Evolutionary conservation across 2,329 filamentous ascomycete genomes (phyloP), one percentile per base, ranked within the genome.

Genomic region (Macrophomina pseudophaseolina): DNA sequence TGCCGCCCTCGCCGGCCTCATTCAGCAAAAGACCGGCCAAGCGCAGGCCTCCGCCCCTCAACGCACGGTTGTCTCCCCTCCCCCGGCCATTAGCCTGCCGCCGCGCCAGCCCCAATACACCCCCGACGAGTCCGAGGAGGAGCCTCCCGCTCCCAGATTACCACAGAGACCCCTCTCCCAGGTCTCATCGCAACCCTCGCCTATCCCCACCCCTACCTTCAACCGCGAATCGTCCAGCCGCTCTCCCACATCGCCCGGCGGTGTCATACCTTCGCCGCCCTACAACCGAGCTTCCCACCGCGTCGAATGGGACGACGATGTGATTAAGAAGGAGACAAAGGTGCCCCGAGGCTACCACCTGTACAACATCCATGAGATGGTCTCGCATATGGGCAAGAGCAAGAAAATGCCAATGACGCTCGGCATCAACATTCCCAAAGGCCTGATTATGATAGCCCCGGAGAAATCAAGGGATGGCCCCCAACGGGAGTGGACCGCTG

Each of bases 321-420:
- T 84, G 59, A 81, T 54, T 9, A 62, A 54, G 48, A 48, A 85
- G 2, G 81, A 83, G 30, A 69, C 67, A 23, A 66, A 67, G 14
- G 56, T 65, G 51, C 77, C 75, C 2, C 66, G 67, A 16, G 92
- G 92, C 1, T 98, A 94, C 75, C 94, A 96, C 75, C 85, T 98
- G 78, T 98, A 97, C 80, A 97, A 97, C 73, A 94, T 98, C 73
- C 97, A 94, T 76, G 94, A 98, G 80, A 97, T 97, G 91, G 88
- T 97, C 4, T 94, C 93, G n/a, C 88, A 95, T 52, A 94, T 97
- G 88, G 94, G 94, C 66, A 97, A 97, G 82, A 91, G 92, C 74
- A 97, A 97, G 84, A 98, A 98, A 82, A 95, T 97, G 92, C 93
- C 94, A 1, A 97, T 93, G n/a, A 97, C 92, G 0, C 80, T 98